Percentiles rank a stretch among this genome's conserved stretches.
phyloP scores from a whole-genome alignment of 1,139 yeast species.

The Suhomyces anneliseae region DNA sequence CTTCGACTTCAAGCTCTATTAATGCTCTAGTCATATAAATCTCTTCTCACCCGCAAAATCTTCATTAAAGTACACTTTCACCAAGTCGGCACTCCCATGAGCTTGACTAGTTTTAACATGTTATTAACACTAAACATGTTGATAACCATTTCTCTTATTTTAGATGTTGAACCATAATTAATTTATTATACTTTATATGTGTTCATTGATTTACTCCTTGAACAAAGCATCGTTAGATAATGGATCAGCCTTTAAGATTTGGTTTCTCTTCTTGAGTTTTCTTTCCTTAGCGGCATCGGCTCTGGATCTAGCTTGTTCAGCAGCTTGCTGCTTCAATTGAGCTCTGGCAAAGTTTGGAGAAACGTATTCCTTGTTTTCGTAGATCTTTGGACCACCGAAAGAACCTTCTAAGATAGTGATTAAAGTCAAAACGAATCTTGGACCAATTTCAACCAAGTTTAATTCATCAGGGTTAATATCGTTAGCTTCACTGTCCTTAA shows the following conservation, averaged over 20 bases:
- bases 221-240: constrained; percentile 77
- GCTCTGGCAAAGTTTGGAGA: constrained; percentile 96
- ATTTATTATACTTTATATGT: too few species aligned
- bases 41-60: not conserved
- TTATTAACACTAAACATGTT: too few species aligned
- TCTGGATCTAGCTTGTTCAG: constrained; percentile 75
- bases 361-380: constrained; percentile 94
- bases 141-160: too few species aligned
- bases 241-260: constrained; percentile 77
- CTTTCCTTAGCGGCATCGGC: constrained; percentile 77
- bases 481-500: constrained; percentile 49
- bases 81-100: too few species aligned
- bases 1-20: not conserved
- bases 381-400: constrained; percentile 96
- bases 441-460: constrained; percentile 92
- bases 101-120: too few species aligned
- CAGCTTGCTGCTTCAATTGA: constrained; percentile 77
- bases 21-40: not conserved
- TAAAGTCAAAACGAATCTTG: constrained; percentile 90
- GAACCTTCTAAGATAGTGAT: constrained; percentile 94
- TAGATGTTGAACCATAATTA: too few species aligned
- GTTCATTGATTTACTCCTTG: constrained; percentile 34
- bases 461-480: constrained; percentile 49
- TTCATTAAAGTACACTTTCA: not conserved
- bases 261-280: constrained; percentile 74